Conservation (phyloP, 208 protist genomes). For the Leishmania major region DNA sequence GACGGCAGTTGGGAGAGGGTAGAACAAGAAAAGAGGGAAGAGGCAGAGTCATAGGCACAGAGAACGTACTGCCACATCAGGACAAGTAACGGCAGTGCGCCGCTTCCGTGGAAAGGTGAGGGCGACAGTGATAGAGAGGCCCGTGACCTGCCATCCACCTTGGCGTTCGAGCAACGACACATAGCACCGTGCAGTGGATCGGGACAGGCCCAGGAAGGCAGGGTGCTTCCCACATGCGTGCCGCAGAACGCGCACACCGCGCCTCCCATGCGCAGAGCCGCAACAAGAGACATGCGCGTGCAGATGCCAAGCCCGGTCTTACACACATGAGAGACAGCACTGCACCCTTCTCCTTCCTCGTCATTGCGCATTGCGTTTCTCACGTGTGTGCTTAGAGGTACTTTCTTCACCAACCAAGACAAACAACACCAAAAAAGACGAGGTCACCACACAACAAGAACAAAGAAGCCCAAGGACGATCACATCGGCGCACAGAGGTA, state of each 20-base stretch:
- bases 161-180: background rate
- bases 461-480: background rate
- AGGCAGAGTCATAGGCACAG: background rate
- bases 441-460: background rate
- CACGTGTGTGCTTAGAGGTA: background rate
- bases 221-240: background rate
- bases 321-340: background rate
- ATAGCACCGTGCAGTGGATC: background rate
- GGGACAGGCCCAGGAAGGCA: background rate
- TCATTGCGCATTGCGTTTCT: background rate
- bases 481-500: background rate
- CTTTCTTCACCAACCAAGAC: background rate
- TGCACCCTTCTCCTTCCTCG: background rate
- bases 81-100: background rate
- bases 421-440: background rate
- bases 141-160: background rate
- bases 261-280: background rate
- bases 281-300: background rate
- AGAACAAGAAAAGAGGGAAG: background rate
- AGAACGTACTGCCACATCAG: background rate
- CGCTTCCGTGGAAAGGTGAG: background rate
- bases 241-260: no score
- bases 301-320: background rate
- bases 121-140: background rate
- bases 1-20: background rate